Conservation (phyloP, 345 rosid genomes). For the Erodium maritimum region DNA sequence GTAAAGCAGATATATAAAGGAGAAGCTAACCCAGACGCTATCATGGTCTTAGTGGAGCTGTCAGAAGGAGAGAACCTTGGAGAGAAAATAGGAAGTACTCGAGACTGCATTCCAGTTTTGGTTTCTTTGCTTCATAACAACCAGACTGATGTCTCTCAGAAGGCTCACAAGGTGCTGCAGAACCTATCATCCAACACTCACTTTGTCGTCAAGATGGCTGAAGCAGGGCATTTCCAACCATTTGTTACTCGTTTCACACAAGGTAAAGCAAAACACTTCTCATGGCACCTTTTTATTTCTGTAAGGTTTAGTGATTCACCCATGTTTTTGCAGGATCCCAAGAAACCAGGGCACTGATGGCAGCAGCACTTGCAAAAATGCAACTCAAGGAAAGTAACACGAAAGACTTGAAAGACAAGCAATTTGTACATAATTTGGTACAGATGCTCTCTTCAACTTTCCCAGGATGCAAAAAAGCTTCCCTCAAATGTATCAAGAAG, state of each 20-base stretch:
- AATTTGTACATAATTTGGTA: slow-evolving; percentile 26
- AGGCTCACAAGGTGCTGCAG: slow-evolving; percentile 22
- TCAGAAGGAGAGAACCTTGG: slow-evolving; percentile 22
- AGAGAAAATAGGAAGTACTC: slow-evolving; percentile 31
- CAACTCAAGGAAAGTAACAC: slow-evolving; percentile 24
- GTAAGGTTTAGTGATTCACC: background rate
- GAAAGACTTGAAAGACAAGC: slow-evolving; percentile 24
- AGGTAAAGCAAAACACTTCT: slow-evolving; percentile 17
- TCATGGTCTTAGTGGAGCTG: slow-evolving; percentile 29
- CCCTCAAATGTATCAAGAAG: slow-evolving; percentile 35
- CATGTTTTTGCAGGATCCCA: slow-evolving; percentile 18
- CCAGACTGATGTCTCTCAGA: slow-evolving; percentile 14
- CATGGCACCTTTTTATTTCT: background rate
- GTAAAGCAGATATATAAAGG: slow-evolving; percentile 28
- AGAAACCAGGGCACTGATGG: slow-evolving; percentile 38
- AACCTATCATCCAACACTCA: slow-evolving; percentile 39
- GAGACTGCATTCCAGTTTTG: slow-evolving; percentile 34
- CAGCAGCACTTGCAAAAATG: slow-evolving; percentile 31
- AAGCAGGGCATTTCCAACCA: slow-evolving; percentile 27
- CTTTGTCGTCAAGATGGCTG: slow-evolving; percentile 39
- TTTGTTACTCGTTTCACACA: slow-evolving; percentile 31
- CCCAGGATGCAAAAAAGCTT: slow-evolving; percentile 27
- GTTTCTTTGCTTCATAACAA: slow-evolving; percentile 28
- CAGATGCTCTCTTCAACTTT: slow-evolving; percentile 33
- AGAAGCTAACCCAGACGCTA: slow-evolving; percentile 17